phyloP scores from a whole-genome alignment of 2,329 filamentous ascomycete genomes.

The Pseudocercospora crystallina region DNA sequence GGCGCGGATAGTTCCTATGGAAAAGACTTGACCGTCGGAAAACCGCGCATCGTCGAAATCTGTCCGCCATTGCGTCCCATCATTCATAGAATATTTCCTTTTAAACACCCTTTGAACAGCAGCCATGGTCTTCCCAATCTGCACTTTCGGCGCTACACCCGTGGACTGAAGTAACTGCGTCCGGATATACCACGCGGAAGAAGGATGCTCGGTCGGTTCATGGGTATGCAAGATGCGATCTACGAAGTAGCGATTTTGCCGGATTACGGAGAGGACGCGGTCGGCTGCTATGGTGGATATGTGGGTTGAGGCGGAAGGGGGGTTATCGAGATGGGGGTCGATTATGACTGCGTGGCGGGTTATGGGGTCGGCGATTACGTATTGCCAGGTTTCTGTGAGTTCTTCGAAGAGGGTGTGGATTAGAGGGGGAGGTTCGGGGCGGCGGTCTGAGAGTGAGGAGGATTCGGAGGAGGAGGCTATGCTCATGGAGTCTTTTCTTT shows the following conservation, averaged over 20 bases:
- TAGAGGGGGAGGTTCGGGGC: constrained; percentile 18
- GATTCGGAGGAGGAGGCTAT: constrained; percentile 7
- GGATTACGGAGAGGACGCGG: constrained; percentile 16
- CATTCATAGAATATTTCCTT: constrained; percentile 24
- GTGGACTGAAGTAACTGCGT: constrained; percentile 19
- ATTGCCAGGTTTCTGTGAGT: constrained; percentile 59
- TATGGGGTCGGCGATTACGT: constrained; percentile 56
- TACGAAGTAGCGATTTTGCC: constrained; percentile 22
- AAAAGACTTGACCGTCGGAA: constrained; percentile 21
- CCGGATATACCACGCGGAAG: constrained; percentile 27
- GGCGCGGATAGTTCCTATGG: constrained; percentile 16
- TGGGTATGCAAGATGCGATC: constrained; percentile 26
- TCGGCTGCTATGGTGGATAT: constrained; percentile 27
- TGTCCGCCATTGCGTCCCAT: constrained; percentile 15
- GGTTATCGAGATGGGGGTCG: constrained; percentile 62
- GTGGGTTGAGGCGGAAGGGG: constrained; percentile 22
- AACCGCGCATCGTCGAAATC: constrained; percentile 16
- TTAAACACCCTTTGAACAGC: constrained; percentile 24
- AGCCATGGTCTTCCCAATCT: constrained; percentile 17
- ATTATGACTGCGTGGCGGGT: constrained; percentile 57
- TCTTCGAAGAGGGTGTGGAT: constrained; percentile 39
- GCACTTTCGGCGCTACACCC: constrained; percentile 19
- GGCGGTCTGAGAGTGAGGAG: constrained; percentile 2
- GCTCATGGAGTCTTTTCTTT: background rate
- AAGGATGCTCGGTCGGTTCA: constrained; percentile 18